Percentiles rank a stretch among this genome's conserved stretches.
phyloP scores from a whole-genome alignment of 106 monocot genomes.

The Dendrobium chrysotoxum region DNA sequence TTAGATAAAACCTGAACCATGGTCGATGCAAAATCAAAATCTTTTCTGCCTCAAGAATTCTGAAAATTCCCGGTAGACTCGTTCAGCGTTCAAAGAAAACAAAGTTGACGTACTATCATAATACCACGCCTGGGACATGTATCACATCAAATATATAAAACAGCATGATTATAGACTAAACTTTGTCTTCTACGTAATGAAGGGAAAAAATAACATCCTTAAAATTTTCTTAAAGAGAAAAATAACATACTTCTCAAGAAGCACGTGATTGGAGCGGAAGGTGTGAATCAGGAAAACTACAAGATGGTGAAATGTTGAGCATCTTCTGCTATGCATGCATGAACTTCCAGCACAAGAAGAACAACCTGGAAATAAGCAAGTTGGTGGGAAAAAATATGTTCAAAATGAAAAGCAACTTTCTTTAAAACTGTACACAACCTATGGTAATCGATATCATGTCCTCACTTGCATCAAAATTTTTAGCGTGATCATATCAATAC shows the following conservation, averaged over 20 bases:
- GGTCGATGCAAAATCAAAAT: slow-evolving; percentile 71
- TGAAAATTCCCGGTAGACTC: slow-evolving; percentile 80
- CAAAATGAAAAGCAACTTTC: not conserved
- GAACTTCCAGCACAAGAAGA: slow-evolving; percentile 22
- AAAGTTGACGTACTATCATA: slow-evolving; percentile 82
- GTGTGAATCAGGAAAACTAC: slow-evolving; percentile 19
- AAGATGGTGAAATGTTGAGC: slow-evolving; percentile 21
- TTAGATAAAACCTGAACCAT: slow-evolving; percentile 86
- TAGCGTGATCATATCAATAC: no score
- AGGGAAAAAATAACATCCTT: not conserved
- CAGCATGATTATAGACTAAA: not conserved
- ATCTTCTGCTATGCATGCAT: slow-evolving; percentile 33
- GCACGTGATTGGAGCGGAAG: slow-evolving; percentile 15
- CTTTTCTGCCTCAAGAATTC: slow-evolving; percentile 74
- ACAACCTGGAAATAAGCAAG: slow-evolving; percentile 20
- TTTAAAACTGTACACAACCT: not conserved
- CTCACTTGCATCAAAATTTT: no score
- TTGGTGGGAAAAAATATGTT: not conserved
- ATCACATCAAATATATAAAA: slow-evolving; percentile 7
- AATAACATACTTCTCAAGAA: slow-evolving; percentile 22
- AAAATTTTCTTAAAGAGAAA: not conserved
- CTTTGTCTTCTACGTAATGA: not conserved
- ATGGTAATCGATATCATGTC: not conserved
- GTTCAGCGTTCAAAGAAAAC: slow-evolving; percentile 83
- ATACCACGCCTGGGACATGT: slow-evolving; percentile 69